These are phyloP conservation scores for Nothopassalora personata DNA, from an alignment of 2,329 filamentous ascomycete genomes.

Conservation along the genomic window DNA sequence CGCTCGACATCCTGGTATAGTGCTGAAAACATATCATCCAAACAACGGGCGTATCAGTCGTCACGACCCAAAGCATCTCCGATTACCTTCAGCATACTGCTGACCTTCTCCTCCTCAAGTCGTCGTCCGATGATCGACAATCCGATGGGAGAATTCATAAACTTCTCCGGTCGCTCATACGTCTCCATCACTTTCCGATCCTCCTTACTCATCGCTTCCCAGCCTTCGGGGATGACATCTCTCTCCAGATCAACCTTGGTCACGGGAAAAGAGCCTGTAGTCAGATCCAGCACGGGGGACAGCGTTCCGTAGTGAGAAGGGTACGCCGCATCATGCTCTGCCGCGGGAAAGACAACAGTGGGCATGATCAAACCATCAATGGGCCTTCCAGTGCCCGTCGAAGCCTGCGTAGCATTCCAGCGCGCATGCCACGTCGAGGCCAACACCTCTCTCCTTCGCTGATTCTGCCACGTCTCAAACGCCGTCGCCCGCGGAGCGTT, in stretches of 20 bases:
- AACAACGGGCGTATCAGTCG: not conserved
- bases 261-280: constrained; percentile 16
- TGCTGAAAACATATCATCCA: not conserved
- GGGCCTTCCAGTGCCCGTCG: constrained; percentile 12
- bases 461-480: constrained; percentile 14
- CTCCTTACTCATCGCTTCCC: constrained; percentile 7
- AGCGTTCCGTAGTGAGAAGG: constrained; percentile 10
- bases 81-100: constrained; percentile 36
- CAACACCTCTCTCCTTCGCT: constrained; percentile 6
- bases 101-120: constrained; percentile 52
- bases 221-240: constrained; percentile 7
- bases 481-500: constrained; percentile 9
- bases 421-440: constrained; percentile 13
- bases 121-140: constrained; percentile 52
- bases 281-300: constrained; percentile 12
- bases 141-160: constrained; percentile 46
- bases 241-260: constrained; percentile 16
- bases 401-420: constrained; percentile 7
- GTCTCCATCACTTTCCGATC: constrained; percentile 11
- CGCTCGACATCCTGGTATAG: not conserved
- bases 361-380: constrained; percentile 17
- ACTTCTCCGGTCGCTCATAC: constrained; percentile 37
- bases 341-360: constrained; percentile 12
- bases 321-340: constrained; percentile 12
- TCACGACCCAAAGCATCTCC: constrained; percentile 8